Evolutionary conservation across 2,329 filamentous ascomycete species (phyloP).

Genomic region (Lasiodiplodia citricola): DNA sequence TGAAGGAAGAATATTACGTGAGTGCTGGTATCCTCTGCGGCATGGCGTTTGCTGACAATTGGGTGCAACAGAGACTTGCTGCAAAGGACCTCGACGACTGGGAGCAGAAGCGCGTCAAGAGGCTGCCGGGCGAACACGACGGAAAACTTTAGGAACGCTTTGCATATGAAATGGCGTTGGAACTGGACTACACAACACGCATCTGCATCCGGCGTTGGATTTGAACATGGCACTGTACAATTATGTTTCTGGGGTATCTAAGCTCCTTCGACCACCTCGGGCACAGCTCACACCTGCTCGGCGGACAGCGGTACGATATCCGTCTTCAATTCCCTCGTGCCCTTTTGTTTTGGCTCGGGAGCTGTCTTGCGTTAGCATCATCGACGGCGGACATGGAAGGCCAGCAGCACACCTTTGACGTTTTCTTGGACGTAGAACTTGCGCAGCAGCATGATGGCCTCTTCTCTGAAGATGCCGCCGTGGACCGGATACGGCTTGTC

Average conservation of each 20-base stretch:
- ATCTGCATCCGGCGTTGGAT: conserved; percentile 16
- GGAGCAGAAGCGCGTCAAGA: conserved; percentile 94
- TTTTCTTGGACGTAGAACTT: conserved; percentile 99
- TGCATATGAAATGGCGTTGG: conserved; percentile 13
- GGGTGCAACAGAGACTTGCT: conserved; percentile 67
- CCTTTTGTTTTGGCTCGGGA: conserved; percentile 68
- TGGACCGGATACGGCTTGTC: conserved; percentile 82
- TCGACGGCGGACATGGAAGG: background rate
- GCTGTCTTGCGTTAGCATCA: conserved; percentile 46
- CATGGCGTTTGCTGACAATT: conserved; percentile 2
- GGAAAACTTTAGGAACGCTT: conserved; percentile 63
- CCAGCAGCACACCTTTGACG: conserved; percentile 69
- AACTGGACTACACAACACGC: background rate
- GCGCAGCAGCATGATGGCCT: conserved; percentile 88
- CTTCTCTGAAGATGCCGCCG: conserved; percentile 86
- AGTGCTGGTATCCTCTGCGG: conserved; percentile 44
- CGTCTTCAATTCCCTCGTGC: conserved; percentile 67
- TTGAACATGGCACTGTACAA: conserved; percentile 14
- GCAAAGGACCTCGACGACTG: conserved; percentile 93
- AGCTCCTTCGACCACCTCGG: conserved; percentile 3
- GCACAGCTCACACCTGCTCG: conserved; percentile 2
- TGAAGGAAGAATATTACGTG: conserved; percentile 87
- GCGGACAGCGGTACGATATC: conserved; percentile 52
- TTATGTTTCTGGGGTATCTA: conserved; percentile 19
- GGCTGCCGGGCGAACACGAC: conserved; percentile 88